Evolutionary conservation across 768 basidiomycete species (phyloP).

Genomic region (button mushroom (Agaricus bisporus)): DNA sequence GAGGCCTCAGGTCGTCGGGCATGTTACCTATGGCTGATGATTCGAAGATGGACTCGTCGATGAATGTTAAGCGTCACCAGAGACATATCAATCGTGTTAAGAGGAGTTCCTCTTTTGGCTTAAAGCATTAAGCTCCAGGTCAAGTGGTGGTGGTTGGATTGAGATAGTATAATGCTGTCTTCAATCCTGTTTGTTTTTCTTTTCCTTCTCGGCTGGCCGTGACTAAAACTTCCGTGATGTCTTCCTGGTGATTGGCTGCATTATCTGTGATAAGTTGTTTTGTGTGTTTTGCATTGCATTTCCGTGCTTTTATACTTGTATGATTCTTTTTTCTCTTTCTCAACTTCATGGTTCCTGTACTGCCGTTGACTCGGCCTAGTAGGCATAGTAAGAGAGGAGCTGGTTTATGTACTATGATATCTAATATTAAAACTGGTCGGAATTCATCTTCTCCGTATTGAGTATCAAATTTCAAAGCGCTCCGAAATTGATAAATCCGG

Average conservation of each 20-base stretch:
- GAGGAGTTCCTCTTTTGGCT: constrained; percentile 16
- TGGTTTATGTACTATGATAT: too few species aligned
- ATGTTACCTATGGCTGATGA: neutral
- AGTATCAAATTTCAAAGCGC: too few species aligned
- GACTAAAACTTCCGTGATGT: neutral
- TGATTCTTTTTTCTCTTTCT: neutral
- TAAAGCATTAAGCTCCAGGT: too few species aligned
- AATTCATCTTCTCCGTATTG: too few species aligned
- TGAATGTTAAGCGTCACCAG: constrained; percentile 15
- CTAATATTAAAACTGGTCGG: too few species aligned
- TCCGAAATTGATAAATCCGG: too few species aligned
- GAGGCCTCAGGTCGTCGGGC: neutral
- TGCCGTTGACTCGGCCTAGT: too few species aligned
- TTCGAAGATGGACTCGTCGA: neutral
- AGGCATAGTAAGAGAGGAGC: too few species aligned
- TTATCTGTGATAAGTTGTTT: neutral
- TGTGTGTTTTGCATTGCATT: neutral
- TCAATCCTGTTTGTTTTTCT: neutral
- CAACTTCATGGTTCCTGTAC: too few species aligned
- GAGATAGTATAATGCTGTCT: too few species aligned
- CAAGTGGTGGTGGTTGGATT: too few species aligned
- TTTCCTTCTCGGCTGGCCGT: neutral
- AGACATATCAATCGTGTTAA: constrained; percentile 28
- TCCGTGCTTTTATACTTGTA: neutral
- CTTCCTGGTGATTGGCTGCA: too few species aligned